Base-by-base conservation (phyloP, 805 yeast genomes). In the Teunomyces tritomae region DNA sequence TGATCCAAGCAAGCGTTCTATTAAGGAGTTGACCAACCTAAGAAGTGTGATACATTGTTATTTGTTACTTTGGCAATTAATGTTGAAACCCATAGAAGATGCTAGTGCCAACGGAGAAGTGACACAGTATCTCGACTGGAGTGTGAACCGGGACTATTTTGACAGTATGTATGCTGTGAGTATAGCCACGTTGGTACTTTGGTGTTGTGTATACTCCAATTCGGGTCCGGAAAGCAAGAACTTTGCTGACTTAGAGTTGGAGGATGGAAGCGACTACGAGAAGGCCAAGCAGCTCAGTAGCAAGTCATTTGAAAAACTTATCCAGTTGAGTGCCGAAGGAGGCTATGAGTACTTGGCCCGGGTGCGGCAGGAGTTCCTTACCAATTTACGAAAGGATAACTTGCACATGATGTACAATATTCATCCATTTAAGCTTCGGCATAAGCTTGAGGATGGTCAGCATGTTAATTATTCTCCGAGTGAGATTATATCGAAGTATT, bases 11-110 rank as follows among this genome's bases (percentile, higher is more conserved):
- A 53, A 53, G 36, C 39, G 51, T 5, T 49, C 61, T 14, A 52
- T 57, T 10, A 57, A 49, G 40, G 73, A 70, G 34, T 41, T 64
- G 42, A 59, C 67, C 8, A 71, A 71, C 49, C 47, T 63, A 27
- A 60, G 71, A 28, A 61, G 73, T 29, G 65, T 73, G 2, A 56
- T 73, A 1, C 76, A 72, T 51, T 64, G 74, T 44, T 72, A 67
- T 49, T 52, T 71, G 50, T 52, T 69, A n/a, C 57, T 73, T 27
- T 71, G 76, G 76, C 70, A 68, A 41, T 52, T 68, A 6, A 57
- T 73, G 61, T 57, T 73, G 26, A 51, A 55, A 16, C 70, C 71
- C 8, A 30, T 54, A 24, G 62, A 61, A 7, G 61, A 53, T 11
- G 55, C 45, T 16, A 56, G 48, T 16, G 44, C 49, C 44, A 51